These are phyloP conservation scores for Primulina tabacum DNA, from an alignment of 257 asterid genomes.

Conservation along the genomic window DNA sequence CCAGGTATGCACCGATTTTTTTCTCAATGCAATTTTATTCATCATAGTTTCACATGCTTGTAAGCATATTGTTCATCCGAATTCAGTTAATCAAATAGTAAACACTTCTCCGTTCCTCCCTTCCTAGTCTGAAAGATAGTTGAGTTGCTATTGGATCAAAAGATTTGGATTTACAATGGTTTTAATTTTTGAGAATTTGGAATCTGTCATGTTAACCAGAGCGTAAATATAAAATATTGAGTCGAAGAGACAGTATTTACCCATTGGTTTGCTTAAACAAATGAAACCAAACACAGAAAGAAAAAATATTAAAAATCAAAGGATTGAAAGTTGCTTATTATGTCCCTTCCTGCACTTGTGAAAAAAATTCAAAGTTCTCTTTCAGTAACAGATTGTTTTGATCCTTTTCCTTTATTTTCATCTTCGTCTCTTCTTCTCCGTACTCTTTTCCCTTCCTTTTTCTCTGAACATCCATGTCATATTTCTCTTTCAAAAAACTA, in stretches of 20 bases:
- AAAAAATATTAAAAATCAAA: not conserved
- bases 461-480: not conserved
- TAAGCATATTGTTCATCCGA: not conserved
- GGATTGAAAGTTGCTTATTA: not conserved
- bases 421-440: not conserved
- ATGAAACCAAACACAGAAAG: not conserved
- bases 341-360: not conserved
- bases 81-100: not conserved
- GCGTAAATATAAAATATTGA: not conserved
- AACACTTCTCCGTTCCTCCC: not conserved
- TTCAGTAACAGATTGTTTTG: not conserved
- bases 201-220: not conserved
- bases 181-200: not conserved
- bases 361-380: not conserved
- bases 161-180: not conserved
- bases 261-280: not conserved
- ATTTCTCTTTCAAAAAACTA: not conserved
- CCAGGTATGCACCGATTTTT: conserved; percentile 62
- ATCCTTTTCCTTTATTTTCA: not conserved
- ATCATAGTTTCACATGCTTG: not conserved
- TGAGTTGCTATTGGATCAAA: not conserved
- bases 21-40: conserved; percentile 14
- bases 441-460: too few species aligned
- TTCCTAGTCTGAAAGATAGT: not conserved
- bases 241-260: not conserved